Base-by-base conservation (phyloP, 768 basidiomycete species). In the Tulasnella sp. region DNA sequence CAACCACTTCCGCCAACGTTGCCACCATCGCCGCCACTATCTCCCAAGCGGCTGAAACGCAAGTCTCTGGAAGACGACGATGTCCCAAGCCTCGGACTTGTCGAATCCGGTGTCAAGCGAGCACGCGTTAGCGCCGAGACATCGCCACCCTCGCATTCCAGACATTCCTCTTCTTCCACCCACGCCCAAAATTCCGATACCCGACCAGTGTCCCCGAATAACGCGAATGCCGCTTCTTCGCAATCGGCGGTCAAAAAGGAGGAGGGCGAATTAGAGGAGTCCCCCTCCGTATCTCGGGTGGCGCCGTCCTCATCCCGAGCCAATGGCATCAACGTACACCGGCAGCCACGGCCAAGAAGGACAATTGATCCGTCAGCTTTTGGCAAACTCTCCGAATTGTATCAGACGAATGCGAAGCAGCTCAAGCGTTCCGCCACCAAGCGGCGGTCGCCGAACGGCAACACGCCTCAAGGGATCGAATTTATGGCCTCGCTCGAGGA, bases 41-140 rank as follows among this genome's bases (percentile, higher is more conserved):
- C 98, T 85, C 93, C 94, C 16, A 95, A 95, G 0, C 88, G 92
- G 0, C 87, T 91, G 14, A 97, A 98, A 84, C 90, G 95, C 72
- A 90, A 93, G 37, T 87, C 98, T 24, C 87, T 98, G 41, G 93
- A 94, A 81, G 88, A 87, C 2, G 88, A 98, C 69, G 91, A 92
- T 79, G 83, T 85, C 28, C 87, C 97, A 9, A 97, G 97, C 0
- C 91, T 98, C 82, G 97, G 98, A 85, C 94, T 93, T 0, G 95
- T 93, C 24, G 97, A 99, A 86, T 93, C 98, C 76, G 64, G 64
- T 69, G 92, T 60, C 58, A 78, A 64, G 77, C 50, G 54, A 58
- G n/a, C 77, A 24, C 41, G 54, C n/a, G 22, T 64, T 64, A 42
- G 54, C 64, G 77, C 77, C 58, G 58, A 42, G 37, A 54, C 54